phyloP scores from a whole-genome alignment of 2,329 filamentous ascomycete genomes.

The Beauveria caledonica region DNA sequence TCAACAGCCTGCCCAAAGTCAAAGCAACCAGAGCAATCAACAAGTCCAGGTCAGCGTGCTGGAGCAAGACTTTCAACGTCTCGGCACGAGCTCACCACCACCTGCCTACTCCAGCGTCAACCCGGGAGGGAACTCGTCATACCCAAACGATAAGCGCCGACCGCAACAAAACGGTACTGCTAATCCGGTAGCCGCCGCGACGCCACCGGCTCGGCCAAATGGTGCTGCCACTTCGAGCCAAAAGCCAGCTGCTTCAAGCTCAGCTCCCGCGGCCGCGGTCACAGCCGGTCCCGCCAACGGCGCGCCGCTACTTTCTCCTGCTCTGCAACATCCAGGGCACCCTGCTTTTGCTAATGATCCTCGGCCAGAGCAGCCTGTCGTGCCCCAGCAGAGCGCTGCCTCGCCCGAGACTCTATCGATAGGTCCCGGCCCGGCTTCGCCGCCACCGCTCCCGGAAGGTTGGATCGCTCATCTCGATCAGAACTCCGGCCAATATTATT shows the following conservation, averaged over 20 bases:
- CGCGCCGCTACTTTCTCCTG: slow-evolving; percentile 27
- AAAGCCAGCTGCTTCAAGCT: slow-evolving; percentile 12
- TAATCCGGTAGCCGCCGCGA: slow-evolving; percentile 17
- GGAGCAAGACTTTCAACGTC: slow-evolving; percentile 76
- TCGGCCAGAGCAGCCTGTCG: slow-evolving; percentile 44
- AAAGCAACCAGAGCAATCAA: slow-evolving; percentile 16
- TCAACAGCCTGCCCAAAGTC: slow-evolving; percentile 25
- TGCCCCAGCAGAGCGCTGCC: slow-evolving; percentile 29
- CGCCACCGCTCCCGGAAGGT: slow-evolving; percentile 88
- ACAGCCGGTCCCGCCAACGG: slow-evolving; percentile 24
- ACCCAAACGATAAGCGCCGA: slow-evolving; percentile 72
- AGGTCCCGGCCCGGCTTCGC: slow-evolving; percentile 58
- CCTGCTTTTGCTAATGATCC: slow-evolving; percentile 87
- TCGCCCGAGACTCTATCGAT: slow-evolving; percentile 14
- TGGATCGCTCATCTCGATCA: slow-evolving; percentile 97
- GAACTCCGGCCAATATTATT: slow-evolving; percentile 96
- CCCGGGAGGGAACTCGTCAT: slow-evolving; percentile 44
- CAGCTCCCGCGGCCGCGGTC: slow-evolving; percentile 17
- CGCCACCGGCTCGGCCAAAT: slow-evolving; percentile 24
- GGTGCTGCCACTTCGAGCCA: slow-evolving; percentile 16
- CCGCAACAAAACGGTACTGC: slow-evolving; percentile 26
- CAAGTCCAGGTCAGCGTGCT: slow-evolving; percentile 59
- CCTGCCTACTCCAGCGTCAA: slow-evolving; percentile 88
- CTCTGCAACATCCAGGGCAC: slow-evolving; percentile 57
- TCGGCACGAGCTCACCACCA: slow-evolving; percentile 77